Evolutionary conservation across 1,139 yeast genomes (phyloP), one percentile per base, ranked within the genome.

Genomic region (Kurtzmaniella quercitrusa): DNA sequence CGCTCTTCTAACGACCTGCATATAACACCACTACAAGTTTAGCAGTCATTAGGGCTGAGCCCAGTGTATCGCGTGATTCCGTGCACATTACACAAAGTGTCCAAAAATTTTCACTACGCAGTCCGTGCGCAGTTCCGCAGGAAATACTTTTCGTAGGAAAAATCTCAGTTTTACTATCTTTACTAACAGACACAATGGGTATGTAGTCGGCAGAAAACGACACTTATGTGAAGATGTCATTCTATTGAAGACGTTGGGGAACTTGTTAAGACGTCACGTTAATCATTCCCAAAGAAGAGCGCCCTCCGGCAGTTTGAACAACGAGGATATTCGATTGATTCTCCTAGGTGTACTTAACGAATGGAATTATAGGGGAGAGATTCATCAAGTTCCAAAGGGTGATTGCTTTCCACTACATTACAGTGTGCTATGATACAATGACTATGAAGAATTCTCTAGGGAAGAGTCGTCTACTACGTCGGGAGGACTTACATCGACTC

Each of bases 111-210:
- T 36, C 38, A 36, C 38, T 36, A 36, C 38, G 38, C 38, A 36
- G 38, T 36, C n/a, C n/a, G n/a, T n/a, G n/a, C n/a, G 19, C 38
- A 8, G 23, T 8, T 14, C 33, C 16, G 36, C n/a, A 31, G 18
- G 18, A 31, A 19, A 19, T 36, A 36, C 38, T 36, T 36, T 36
- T 36, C 38, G 11, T 17, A 36, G 25, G 25, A 36, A 36, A 36
- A 36, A 36, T 17, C 38, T 36, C 38, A 36, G 27, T 36, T 36
- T 36, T 36, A 18, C 16, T 17, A 36, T 36, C 38, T 31, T 37
- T 23, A 34, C 11, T 17, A 37, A 39, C 43, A 48, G 47, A 50
- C 50, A 46, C 47, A 48, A 50, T 50, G 52, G 52, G 52, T 50
- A 50, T 50, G 52, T 50, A 41, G 25, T 14, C 16, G 34, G 7